Percentiles rank a stretch among this genome's conserved stretches.
Conservation (phyloP, 208 protist species). For the Zelonia costaricensis region DNA sequence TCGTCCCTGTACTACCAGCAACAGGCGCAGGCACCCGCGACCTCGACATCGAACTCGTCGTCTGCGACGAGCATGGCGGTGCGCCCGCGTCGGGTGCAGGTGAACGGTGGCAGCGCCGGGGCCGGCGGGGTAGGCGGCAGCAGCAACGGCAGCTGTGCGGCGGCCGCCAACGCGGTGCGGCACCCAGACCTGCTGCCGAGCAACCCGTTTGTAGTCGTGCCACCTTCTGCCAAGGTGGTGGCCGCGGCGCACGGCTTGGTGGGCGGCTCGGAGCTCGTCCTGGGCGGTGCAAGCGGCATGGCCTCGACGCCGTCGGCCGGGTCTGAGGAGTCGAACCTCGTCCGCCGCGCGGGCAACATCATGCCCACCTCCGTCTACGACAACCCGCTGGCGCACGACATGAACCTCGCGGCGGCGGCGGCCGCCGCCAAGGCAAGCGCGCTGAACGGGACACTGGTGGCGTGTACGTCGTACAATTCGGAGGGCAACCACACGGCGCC, state of each 20-base stretch:
- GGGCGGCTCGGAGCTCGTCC: not conserved
- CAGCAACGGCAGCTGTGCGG: not conserved
- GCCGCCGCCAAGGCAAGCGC: not conserved
- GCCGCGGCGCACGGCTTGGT: not conserved
- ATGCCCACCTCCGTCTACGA: conserved; percentile 8
- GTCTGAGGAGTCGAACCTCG: not conserved
- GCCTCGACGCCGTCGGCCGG: not conserved
- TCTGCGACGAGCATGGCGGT: too few species aligned
- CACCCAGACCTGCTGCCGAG: conserved; percentile 2
- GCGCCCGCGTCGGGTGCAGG: too few species aligned
- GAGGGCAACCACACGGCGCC: conserved; percentile 11
- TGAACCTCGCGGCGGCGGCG: not conserved
- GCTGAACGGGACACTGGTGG: not conserved
- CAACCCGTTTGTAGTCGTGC: conserved; percentile 24
- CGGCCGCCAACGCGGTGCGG: not conserved
- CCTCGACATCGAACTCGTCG: too few species aligned
- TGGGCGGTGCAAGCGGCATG: not conserved
- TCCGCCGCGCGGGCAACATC: not conserved
- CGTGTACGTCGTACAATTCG: not conserved
- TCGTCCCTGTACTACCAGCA: too few species aligned
- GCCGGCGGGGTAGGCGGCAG: not conserved
- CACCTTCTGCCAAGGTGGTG: conserved; percentile 4
- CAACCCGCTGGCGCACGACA: conserved; percentile 23
- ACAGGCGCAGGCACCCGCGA: too few species aligned
- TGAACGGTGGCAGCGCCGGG: too few species aligned